Conservation (phyloP, 2,329 filamentous ascomycete genomes). For the Volutella citrinella region DNA sequence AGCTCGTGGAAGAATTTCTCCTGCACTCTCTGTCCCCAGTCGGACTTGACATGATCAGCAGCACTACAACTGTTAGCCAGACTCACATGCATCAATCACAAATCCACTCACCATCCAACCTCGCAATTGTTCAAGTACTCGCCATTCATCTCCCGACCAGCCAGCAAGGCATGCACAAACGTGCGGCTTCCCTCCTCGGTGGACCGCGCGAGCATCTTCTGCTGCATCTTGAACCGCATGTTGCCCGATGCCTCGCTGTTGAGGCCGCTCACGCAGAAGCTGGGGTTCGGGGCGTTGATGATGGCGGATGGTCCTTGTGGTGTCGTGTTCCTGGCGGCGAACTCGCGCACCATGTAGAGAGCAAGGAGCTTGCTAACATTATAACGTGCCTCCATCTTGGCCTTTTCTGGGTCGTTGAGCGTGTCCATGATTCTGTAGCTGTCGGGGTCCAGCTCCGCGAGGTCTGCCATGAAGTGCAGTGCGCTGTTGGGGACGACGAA, state of each 20-base stretch:
- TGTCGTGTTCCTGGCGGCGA: constrained; percentile 14
- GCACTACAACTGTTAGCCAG: constrained; percentile 13
- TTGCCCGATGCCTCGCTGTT: constrained; percentile 6
- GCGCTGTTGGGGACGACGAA: constrained; percentile 22
- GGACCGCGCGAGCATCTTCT: constrained; percentile 35
- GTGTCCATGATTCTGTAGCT: constrained; percentile 22
- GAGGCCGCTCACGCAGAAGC: constrained; percentile 38
- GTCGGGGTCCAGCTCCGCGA: constrained; percentile 15
- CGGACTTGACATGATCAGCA: constrained; percentile 28
- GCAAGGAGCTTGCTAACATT: constrained; percentile 30
- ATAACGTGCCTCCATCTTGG: constrained; percentile 29
- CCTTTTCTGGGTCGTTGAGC: constrained; percentile 26
- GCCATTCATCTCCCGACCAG: constrained; percentile 30
- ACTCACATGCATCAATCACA: neutral
- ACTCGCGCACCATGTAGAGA: constrained; percentile 28
- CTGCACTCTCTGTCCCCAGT: constrained; percentile 28
- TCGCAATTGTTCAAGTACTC: constrained; percentile 33
- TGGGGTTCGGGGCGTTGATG: constrained; percentile 40
- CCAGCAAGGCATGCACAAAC: constrained; percentile 27
- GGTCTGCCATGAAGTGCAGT: constrained; percentile 22
- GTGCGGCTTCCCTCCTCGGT: constrained; percentile 42
- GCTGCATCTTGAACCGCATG: no score
- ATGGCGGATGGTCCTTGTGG: constrained; percentile 18
- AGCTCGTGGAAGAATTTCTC: constrained; percentile 32
- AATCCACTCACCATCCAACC: constrained; percentile 18